Percentiles rank a stretch among this genome's conserved stretches.
phyloP scores from a whole-genome alignment of 208 protist species.

The Wallacemonas collosoma region DNA sequence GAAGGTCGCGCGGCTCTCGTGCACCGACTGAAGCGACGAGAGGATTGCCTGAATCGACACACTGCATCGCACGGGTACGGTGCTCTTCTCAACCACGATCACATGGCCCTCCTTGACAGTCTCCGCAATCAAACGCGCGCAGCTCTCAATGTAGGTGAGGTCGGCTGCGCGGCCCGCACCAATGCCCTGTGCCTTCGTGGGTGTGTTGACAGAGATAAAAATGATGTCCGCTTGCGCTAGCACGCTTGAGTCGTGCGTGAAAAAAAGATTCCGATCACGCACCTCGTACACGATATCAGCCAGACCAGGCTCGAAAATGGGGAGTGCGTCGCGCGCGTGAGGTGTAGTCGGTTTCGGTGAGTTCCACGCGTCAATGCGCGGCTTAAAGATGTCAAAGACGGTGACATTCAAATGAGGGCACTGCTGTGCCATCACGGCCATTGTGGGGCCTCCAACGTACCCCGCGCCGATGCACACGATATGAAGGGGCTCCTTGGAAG shows the following conservation, averaged over 20 bases:
- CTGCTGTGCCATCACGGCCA: constrained; percentile 95
- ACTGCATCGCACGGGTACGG: constrained; percentile 82
- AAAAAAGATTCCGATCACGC: constrained; percentile 94
- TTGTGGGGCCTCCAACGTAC: constrained; percentile 97
- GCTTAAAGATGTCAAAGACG: constrained; percentile 93
- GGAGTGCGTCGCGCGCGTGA: constrained; percentile 45
- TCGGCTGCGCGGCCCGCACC: constrained; percentile 88
- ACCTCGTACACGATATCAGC: constrained; percentile 79
- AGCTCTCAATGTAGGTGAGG: constrained; percentile 90
- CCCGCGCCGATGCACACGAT: constrained; percentile 91
- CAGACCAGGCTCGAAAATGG: constrained; percentile 97
- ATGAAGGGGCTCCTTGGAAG: constrained; percentile 25
- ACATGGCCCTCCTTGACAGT: constrained; percentile 53
- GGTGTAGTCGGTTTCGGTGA: constrained; percentile 29
- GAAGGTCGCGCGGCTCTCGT: constrained; percentile 46
- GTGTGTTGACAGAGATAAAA: constrained; percentile 98
- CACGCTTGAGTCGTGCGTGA: constrained; percentile 84
- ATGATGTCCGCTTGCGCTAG: constrained; percentile 93
- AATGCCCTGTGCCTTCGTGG: constrained; percentile 95
- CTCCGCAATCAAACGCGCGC: constrained; percentile 77
- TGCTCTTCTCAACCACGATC: constrained; percentile 95
- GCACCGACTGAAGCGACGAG: constrained; percentile 20
- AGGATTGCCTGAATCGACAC: constrained; percentile 50
- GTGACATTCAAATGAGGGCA: constrained; percentile 91
- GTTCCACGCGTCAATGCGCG: constrained; percentile 95